Percentiles rank a stretch among this genome's conserved stretches.
These are phyloP conservation scores for Myxozyma vanderwaltii DNA, from an alignment of 805 yeast species.

Conservation along the genomic window DNA sequence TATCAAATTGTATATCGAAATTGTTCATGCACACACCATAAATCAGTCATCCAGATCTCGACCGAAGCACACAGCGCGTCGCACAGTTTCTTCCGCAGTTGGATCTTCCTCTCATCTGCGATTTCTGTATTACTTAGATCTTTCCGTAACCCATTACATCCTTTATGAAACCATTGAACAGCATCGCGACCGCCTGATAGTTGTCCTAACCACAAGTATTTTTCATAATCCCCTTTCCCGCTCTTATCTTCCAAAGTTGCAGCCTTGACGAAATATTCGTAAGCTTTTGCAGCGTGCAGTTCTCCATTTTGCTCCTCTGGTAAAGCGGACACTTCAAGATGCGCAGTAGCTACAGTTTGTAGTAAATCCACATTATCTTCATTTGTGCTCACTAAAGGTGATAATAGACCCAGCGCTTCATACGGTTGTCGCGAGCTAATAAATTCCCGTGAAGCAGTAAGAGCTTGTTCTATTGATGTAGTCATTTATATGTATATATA, in stretches of 20 bases:
- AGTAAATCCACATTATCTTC: conserved; percentile 32
- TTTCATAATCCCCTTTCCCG: conserved; percentile 70
- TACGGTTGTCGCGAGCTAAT: conserved; percentile 11
- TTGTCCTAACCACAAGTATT: conserved; percentile 89
- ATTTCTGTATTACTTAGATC: conserved; percentile 40
- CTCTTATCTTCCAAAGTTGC: conserved; percentile 16
- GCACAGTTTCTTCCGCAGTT: conserved; percentile 60
- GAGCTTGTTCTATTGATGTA: not conserved
- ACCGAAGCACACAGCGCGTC: conserved; percentile 82
- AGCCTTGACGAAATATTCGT: conserved; percentile 51
- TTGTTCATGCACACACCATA: conserved; percentile 30
- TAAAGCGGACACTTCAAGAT: conserved; percentile 67
- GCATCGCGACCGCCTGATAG: conserved; percentile 83
- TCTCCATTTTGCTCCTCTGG: conserved; percentile 11
- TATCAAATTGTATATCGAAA: no score
- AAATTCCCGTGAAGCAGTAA: conserved; percentile 7
- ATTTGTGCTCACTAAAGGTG: not conserved
- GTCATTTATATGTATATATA: not conserved
- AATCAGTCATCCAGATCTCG: conserved; percentile 56
- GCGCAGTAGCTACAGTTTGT: conserved; percentile 65
- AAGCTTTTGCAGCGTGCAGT: conserved; percentile 70
- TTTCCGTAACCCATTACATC: conserved; percentile 55
- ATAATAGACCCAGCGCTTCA: conserved; percentile 13
- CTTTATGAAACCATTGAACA: conserved; percentile 59
- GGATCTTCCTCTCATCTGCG: conserved; percentile 37